Evolutionary conservation across 163 green algal genomes (phyloP), one percentile per base, ranked within the genome.

Genomic region (Prototheca cutis): DNA sequence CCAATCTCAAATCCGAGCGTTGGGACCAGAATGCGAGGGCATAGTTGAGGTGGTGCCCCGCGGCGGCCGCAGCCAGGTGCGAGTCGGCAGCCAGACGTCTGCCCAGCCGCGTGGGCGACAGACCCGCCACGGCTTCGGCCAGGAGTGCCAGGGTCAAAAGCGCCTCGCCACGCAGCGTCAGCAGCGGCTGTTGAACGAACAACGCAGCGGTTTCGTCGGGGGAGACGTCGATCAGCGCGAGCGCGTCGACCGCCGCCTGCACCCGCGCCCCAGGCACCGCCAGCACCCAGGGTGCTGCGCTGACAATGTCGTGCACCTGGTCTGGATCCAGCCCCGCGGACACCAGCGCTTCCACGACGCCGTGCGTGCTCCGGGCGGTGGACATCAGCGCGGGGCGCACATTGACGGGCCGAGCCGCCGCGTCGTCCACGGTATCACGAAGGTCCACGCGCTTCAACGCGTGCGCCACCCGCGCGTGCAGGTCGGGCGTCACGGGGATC

Each of bases 211-310:
- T 48, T 28, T 54, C 25, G 25, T 21, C 15, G 2, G 5, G 36
- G 2, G 4, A 6, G 55, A 75, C 49, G 21, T 66, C 48, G n/a
- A 60, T 25, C 19, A 70, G 2, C 10, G 55, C 53, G 24, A 68
- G 51, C 31, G 4, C 13, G 3, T 28, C 42, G 7, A 39, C 29
- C 55, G 27, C 34, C 18, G 34, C 51, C 49, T 32, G 36, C n/a
- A 53, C 34, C 2, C 2, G 15, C 3, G 45, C 3, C 5, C 31
- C 7, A 3, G 55, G 45, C 47, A 65, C 23, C 24, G 45, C 45
- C 15, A 65, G 58, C 58, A 65, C 47, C 58, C 58, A 65, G 36
- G 58, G 32, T 2, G 23, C 31, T 24, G 17, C 21, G 1, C 6
- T 6, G 18, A 65, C 32, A 32, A 65, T 2, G 6, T 34, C 3